These are phyloP conservation scores for Teratosphaeria epicoccoides DNA, from an alignment of 2,329 filamentous ascomycete genomes.

Conservation along the genomic window DNA sequence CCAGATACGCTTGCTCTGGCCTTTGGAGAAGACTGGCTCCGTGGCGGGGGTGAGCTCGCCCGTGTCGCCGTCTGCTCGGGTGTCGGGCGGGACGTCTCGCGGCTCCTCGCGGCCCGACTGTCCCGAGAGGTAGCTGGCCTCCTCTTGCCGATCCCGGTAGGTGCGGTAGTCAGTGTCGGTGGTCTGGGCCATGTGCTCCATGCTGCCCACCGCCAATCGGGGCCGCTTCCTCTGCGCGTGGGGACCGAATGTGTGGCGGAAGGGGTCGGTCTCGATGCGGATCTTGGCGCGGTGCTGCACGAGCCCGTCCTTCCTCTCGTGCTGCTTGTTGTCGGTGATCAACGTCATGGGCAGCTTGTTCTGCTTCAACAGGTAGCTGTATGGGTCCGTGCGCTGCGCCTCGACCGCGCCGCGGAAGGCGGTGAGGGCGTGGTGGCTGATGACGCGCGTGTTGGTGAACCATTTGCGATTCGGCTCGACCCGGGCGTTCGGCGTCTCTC, in stretches of 20 bases:
- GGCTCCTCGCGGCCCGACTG: conserved; percentile 45
- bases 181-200: conserved; percentile 71
- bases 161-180: conserved; percentile 69
- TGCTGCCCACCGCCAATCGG: conserved; percentile 72
- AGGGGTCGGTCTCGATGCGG: conserved; percentile 76
- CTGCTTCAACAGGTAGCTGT: conserved; percentile 86
- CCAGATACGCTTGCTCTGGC: conserved; percentile 91
- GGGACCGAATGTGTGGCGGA: conserved; percentile 80
- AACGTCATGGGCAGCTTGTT: conserved; percentile 96
- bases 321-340: conserved; percentile 65
- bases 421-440: conserved; percentile 76
- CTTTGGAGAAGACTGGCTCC: conserved; percentile 79
- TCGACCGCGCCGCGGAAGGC: conserved; percentile 88
- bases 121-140: conserved; percentile 66
- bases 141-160: conserved; percentile 71
- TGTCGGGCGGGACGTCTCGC: conserved; percentile 28
- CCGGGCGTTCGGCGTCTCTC: conserved; percentile 69
- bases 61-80: conserved; percentile 3
- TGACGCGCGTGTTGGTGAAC: conserved; percentile 90
- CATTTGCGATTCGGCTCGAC: conserved; percentile 96
- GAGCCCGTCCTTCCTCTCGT: conserved; percentile 58
- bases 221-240: conserved; percentile 89
- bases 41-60: conserved; percentile 36
- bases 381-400: conserved; percentile 80
- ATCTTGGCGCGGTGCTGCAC: conserved; percentile 94